phyloP scores from a whole-genome alignment of 805 yeast genomes.

The Metschnikowia gruessii region DNA sequence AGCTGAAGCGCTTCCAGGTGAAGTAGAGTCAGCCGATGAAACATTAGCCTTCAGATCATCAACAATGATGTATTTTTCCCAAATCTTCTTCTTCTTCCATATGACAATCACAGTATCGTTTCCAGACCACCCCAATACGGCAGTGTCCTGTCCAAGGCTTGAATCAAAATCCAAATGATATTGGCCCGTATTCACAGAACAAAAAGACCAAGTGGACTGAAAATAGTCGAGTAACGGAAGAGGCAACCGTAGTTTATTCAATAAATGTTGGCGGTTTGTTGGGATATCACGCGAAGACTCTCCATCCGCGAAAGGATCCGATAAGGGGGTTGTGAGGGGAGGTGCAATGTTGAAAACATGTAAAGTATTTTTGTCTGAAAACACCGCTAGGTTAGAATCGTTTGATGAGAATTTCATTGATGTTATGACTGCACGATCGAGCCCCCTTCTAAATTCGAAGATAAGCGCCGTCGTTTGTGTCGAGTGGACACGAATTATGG shows the following conservation, averaged over 20 bases:
- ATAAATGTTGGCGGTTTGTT: slow-evolving; percentile 58
- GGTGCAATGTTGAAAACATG: slow-evolving; percentile 67
- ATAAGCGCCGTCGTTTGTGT: slow-evolving; percentile 63
- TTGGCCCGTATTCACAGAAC: slow-evolving; percentile 57
- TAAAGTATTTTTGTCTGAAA: slow-evolving; percentile 85
- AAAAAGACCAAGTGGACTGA: slow-evolving; percentile 84
- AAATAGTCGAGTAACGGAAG: slow-evolving; percentile 65
- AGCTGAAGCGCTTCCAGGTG: neutral
- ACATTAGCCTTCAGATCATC: slow-evolving; percentile 28
- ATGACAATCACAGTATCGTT: slow-evolving; percentile 70
- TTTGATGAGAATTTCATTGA: slow-evolving; percentile 82
- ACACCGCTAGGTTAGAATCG: slow-evolving; percentile 73
- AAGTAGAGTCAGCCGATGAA: neutral
- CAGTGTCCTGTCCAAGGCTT: slow-evolving; percentile 30
- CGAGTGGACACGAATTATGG: slow-evolving; percentile 72
- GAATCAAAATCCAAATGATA: slow-evolving; percentile 27
- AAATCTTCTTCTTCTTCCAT: slow-evolving; percentile 69
- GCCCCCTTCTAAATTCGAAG: slow-evolving; percentile 86
- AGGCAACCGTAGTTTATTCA: slow-evolving; percentile 59
- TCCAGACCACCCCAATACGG: slow-evolving; percentile 66
- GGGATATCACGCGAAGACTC: slow-evolving; percentile 18
- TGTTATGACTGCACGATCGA: slow-evolving; percentile 78
- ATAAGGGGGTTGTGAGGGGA: neutral
- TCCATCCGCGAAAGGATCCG: slow-evolving; percentile 10
- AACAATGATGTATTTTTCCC: slow-evolving; percentile 82